Evolutionary conservation across 1,139 yeast genomes (phyloP), one percentile per base, ranked within the genome.

Genomic region (Suhomyces atakaporum): DNA sequence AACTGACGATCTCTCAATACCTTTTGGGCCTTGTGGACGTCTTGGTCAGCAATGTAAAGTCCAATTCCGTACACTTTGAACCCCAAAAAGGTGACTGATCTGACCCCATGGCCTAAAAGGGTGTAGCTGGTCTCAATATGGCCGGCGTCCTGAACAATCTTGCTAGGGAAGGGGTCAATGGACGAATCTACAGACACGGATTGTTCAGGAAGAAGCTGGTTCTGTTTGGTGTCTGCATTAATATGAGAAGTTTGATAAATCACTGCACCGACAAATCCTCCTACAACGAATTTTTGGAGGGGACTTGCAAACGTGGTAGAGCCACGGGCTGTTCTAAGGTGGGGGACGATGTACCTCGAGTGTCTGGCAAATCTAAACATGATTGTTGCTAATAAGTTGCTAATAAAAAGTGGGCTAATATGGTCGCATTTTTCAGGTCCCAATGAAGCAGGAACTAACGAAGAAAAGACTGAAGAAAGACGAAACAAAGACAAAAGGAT

Each of bases 61-160:
- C 95, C 97, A 27, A 86, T 67, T 0, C 88, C 96, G 55, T 90
- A 90, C 3, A 92, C 96, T 50, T 82, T 87, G 65, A 90, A 80
- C n/a, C 75, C 69, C 26, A 89, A 52, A 53, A 90, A 86, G 0
- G 97, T 85, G 10, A 90, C 97, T 0, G 83, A 66, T 51, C 97
- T 69, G 3, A 82, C 79, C 1, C 97, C 97, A 40, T 77, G 73
- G 0, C 96, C 97, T 9, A 92, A 52, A 30, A 89, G 58, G 31
- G 71, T 62, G 51, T 64, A 81, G 25, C 63, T 55, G 7, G 55
- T 42, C 13, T 43, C 42, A 14, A 58, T 41, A 29, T 56, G 53
- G 3, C 44, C 35, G 12, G 56, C 49, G 3, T 54, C 49, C 1
- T 56, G 43, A 9, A 53, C 44, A 7, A 73, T 48, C 1, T 42